Base-by-base conservation (phyloP, 164 flowering plant genomes). In the Tetrastigma voinierianum region DNA sequence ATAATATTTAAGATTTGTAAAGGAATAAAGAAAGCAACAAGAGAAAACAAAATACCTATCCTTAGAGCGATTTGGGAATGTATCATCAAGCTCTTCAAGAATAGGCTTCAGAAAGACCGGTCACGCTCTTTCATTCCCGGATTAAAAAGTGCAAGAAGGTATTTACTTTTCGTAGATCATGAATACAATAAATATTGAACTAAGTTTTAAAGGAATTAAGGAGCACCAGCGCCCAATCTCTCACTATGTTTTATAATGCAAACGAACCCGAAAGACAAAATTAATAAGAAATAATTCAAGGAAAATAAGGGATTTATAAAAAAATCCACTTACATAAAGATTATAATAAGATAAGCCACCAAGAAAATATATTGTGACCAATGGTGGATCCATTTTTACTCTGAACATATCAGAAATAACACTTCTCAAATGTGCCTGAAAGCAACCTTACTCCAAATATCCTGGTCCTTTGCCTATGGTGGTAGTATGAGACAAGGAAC, bases 211-310 rank as follows among this genome's bases (percentile, higher is more conserved):
- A 52, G 32, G 66, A 45, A 10, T 51, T 11, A 48, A 66, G 43
- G 53, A 65, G 23, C 88, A 96, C 99, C 98, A 75, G 74, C 51
- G 97, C 91, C 99, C 98, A 96, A 72, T 96, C 99, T 74, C 99
- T 83, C 32, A 90, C 98, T 51, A 96, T 88, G 68, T 88, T 96
- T 84, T 73, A 96, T 74, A 44, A 93, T 85, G 80, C 99, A 96
- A 96, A 19, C 96, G 91, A 53, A 96, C 99, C 99, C 93, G 81
- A 60, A 43, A 74, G 40, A 32, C 52, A 64, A 66, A 55, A n/a
- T 16, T 4, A 44, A 25, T 49, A 25, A 17, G 20, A 5, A 63
- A 58, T 40, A 21, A 48, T n/a, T n/a, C n/a, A n/a, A n/a, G n/a
- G n/a, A n/a, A 5, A 63, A 58, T 40, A 21, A 48, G 13, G 17